Evolutionary conservation across 257 asterid genomes (phyloP).

Genomic region (Marsdenia floribunda): DNA sequence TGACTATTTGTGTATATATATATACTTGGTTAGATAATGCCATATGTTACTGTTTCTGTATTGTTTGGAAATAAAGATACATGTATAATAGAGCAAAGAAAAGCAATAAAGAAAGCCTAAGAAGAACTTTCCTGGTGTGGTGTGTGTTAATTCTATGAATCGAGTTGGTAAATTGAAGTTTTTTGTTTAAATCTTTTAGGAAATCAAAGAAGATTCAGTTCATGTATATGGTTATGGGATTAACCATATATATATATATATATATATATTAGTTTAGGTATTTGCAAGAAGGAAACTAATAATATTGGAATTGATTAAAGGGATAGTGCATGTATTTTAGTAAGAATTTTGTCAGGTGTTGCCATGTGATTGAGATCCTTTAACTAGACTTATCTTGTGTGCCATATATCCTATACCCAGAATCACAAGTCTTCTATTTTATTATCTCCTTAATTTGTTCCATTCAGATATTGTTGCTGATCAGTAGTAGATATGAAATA

Average conservation of each 20-base stretch:
- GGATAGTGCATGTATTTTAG: background rate
- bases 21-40: too few species aligned
- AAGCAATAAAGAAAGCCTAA: too few species aligned
- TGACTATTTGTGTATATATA: too few species aligned
- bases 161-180: background rate
- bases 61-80: background rate
- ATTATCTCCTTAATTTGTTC: too few species aligned
- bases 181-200: background rate
- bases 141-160: background rate
- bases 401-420: too few species aligned
- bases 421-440: too few species aligned
- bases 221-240: background rate
- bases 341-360: background rate
- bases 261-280: background rate
- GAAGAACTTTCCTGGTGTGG: background rate
- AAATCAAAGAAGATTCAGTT: background rate
- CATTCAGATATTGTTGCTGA: background rate
- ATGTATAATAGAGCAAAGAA: too few species aligned
- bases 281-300: background rate
- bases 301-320: background rate
- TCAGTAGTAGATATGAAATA: background rate
- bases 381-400: too few species aligned
- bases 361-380: background rate
- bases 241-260: background rate
- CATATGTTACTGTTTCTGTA: background rate